Percentiles rank a stretch among this genome's conserved stretches.
phyloP scores from a whole-genome alignment of 306 rosid species.

The Sicyos edulis region DNA sequence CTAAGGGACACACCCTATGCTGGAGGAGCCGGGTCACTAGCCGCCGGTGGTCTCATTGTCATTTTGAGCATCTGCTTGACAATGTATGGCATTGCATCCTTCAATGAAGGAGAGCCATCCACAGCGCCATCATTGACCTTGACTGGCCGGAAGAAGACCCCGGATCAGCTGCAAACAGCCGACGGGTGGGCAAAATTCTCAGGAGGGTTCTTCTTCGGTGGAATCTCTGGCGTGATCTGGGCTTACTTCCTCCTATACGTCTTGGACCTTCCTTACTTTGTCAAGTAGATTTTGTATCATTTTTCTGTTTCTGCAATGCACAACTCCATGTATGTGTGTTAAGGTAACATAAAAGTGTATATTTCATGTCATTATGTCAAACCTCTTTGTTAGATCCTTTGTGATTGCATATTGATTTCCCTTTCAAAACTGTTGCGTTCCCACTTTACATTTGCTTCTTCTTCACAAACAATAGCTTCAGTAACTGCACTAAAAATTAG shows the following conservation, averaged over 20 bases:
- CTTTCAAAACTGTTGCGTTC: constrained; percentile 1
- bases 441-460: constrained; percentile 5
- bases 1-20: constrained; percentile 63
- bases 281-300: constrained; percentile 43
- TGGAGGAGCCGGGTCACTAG: constrained; percentile 73
- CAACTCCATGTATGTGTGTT: constrained; percentile 2
- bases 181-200: constrained; percentile 96
- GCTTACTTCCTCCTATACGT: constrained; percentile 76
- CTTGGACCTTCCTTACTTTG: constrained; percentile 68
- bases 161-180: constrained; percentile 85
- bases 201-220: constrained; percentile 97
- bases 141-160: constrained; percentile 82
- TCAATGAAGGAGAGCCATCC: constrained; percentile 92
- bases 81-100: constrained; percentile 70
- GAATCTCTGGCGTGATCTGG: constrained; percentile 89
- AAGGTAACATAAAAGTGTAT: constrained; percentile 24
- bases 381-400: constrained; percentile 18
- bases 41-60: constrained; percentile 81
- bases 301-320: constrained; percentile 7
- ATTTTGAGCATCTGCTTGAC: constrained; percentile 73
- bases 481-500: not conserved
- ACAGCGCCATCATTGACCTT: constrained; percentile 66
- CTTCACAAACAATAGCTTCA: constrained; percentile 8
- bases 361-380: constrained; percentile 13
- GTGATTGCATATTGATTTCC: constrained; percentile 9